Evolutionary conservation across 805 yeast species (phyloP).

Genomic region (Candida montana): DNA sequence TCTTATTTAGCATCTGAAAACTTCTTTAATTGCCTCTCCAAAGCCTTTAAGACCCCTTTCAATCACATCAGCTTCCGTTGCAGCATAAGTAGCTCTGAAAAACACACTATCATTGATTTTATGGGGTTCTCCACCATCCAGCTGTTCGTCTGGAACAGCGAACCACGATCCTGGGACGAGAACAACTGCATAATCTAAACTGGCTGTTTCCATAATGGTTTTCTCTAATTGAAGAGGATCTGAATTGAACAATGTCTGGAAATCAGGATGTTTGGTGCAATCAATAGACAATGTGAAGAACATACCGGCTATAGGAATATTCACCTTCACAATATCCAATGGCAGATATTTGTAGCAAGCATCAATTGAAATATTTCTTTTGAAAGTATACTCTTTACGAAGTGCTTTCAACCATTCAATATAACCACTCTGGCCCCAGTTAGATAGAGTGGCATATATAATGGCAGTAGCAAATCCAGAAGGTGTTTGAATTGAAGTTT

Average conservation of each 20-base stretch:
- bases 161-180: constrained; percentile 3
- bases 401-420: constrained; percentile 63
- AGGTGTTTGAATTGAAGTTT: constrained; percentile 67
- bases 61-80: background rate
- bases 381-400: constrained; percentile 75
- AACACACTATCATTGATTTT: background rate
- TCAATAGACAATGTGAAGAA: constrained; percentile 72
- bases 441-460: constrained; percentile 48
- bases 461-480: constrained; percentile 67
- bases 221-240: constrained; percentile 61
- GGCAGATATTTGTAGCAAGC: constrained; percentile 59
- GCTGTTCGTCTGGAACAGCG: background rate
- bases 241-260: constrained; percentile 41
- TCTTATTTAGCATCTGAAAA: background rate
- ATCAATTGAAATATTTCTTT: constrained; percentile 83
- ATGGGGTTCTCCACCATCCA: background rate
- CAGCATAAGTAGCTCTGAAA: constrained; percentile 1
- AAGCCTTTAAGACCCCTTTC: background rate
- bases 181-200: background rate
- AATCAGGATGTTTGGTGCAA: constrained; percentile 75
- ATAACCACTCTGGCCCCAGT: constrained; percentile 75
- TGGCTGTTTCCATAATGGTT: background rate
- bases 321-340: constrained; percentile 32
- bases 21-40: background rate
- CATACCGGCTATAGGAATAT: constrained; percentile 82